phyloP scores from a whole-genome alignment of 1,284 basidiomycete genomes.

The Ganoderma meredithae region DNA sequence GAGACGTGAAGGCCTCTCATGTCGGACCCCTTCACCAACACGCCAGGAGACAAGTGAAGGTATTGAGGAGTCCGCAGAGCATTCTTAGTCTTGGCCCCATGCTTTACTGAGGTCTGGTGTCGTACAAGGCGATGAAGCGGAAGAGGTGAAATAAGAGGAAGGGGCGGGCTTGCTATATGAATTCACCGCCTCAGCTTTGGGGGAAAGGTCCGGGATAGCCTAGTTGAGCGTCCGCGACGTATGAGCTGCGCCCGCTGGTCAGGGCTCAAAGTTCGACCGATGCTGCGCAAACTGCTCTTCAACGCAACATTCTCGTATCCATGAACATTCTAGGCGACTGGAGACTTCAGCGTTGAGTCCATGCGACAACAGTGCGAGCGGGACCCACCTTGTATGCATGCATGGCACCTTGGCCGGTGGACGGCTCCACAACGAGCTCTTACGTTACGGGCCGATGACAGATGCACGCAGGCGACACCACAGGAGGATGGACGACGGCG shows the following conservation, averaged over 20 bases:
- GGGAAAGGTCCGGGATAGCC: slow-evolving; percentile 5
- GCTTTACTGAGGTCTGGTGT: neutral
- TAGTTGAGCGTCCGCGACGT: slow-evolving; percentile 7
- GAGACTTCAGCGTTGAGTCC: slow-evolving; percentile 1
- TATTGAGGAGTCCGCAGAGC: neutral
- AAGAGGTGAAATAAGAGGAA: neutral
- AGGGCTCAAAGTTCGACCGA: slow-evolving; percentile 1
- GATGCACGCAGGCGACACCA: neutral
- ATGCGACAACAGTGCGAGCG: neutral
- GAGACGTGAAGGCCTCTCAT: slow-evolving; percentile 3
- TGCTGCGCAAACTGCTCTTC: neutral
- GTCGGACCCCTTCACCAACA: neutral
- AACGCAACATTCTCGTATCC: neutral
- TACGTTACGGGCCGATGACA: neutral
- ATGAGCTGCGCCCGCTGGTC: neutral
- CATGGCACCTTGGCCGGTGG: neutral
- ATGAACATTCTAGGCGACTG: neutral
- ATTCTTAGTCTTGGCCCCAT: neutral
- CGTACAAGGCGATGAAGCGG: neutral
- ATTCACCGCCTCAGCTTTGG: neutral
- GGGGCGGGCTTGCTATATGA: slow-evolving; percentile 2
- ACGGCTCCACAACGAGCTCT: neutral
- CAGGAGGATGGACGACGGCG: neutral
- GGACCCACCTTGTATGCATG: neutral
- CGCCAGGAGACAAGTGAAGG: slow-evolving; percentile 7